Percentiles rank a stretch among this genome's conserved stretches.
phyloP scores from a whole-genome alignment of 441 rosid species.

The Corymbia calophylla region DNA sequence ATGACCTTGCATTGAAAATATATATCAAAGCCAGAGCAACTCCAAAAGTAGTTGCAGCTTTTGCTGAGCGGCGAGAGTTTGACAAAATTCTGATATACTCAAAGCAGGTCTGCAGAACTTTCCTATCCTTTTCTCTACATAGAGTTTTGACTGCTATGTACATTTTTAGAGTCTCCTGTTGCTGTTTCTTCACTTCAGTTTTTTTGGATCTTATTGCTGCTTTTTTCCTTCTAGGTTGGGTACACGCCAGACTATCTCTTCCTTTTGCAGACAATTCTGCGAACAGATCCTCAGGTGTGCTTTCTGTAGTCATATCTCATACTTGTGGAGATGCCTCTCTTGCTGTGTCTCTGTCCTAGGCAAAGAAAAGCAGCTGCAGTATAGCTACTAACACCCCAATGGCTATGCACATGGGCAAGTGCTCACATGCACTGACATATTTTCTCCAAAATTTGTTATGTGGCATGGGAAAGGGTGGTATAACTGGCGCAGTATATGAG shows the following conservation, averaged over 20 bases:
- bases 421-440: not conserved
- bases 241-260: conserved; percentile 98
- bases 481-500: not conserved
- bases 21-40: conserved; percentile 99
- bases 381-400: not conserved
- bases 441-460: not conserved
- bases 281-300: conserved; percentile 96
- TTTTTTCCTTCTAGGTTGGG: conserved; percentile 66
- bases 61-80: conserved; percentile 99
- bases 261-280: conserved; percentile 98
- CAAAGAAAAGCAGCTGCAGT: not conserved
- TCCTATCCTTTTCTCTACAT: not conserved
- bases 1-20: conserved; percentile 96
- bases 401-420: not conserved
- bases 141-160: not conserved
- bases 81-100: conserved; percentile 98
- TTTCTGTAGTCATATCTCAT: not conserved
- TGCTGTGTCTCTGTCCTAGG: not conserved
- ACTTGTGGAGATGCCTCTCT: not conserved
- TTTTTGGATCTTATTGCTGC: not conserved
- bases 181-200: not conserved
- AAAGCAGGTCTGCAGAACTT: conserved; percentile 62
- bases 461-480: not conserved
- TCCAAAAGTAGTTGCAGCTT: conserved; percentile 99
- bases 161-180: not conserved